These are phyloP conservation scores for Pichia sp. DNA, from an alignment of 1,139 yeast species.

Conservation along the genomic window DNA sequence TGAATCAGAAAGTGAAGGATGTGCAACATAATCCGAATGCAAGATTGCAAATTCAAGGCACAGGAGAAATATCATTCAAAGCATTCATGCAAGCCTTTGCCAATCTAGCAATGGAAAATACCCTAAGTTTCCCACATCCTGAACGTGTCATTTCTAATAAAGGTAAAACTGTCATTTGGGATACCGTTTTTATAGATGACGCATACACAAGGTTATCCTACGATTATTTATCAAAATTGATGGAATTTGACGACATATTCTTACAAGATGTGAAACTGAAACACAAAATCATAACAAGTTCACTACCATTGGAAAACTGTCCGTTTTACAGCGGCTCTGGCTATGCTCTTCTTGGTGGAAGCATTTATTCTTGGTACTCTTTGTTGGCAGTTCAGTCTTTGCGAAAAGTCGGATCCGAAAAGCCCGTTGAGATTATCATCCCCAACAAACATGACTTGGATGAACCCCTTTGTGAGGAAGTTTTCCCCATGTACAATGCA, in stretches of 20 bases:
- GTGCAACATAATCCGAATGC: not conserved
- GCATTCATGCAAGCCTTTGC: constrained; percentile 18
- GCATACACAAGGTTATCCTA: constrained; percentile 19
- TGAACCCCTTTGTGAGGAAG: constrained; percentile 40
- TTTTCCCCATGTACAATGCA: constrained; percentile 44
- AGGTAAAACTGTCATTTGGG: constrained; percentile 27
- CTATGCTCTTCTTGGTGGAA: constrained; percentile 62
- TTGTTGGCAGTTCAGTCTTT: constrained; percentile 48
- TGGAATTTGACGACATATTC: constrained; percentile 24
- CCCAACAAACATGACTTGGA: constrained; percentile 49
- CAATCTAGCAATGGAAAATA: constrained; percentile 13
- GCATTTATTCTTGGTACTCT: constrained; percentile 49
- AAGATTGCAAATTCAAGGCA: not conserved
- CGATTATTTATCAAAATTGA: constrained; percentile 10
- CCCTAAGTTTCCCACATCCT: constrained; percentile 19
- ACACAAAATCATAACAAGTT: constrained; percentile 18
- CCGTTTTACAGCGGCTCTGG: constrained; percentile 44
- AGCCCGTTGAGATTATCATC: constrained; percentile 59
- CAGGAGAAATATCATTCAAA: constrained; percentile 9
- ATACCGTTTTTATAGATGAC: constrained; percentile 20
- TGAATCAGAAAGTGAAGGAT: not conserved
- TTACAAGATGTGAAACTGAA: constrained; percentile 25
- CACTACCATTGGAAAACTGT: constrained; percentile 19
- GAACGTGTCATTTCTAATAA: constrained; percentile 19
- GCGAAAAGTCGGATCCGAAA: constrained; percentile 46